A percentile compares a stretch with the other conserved stretches of the same genome.
phyloP scores from a whole-genome alignment of 129 eudicot genomes.

The Tagetes erecta region DNA sequence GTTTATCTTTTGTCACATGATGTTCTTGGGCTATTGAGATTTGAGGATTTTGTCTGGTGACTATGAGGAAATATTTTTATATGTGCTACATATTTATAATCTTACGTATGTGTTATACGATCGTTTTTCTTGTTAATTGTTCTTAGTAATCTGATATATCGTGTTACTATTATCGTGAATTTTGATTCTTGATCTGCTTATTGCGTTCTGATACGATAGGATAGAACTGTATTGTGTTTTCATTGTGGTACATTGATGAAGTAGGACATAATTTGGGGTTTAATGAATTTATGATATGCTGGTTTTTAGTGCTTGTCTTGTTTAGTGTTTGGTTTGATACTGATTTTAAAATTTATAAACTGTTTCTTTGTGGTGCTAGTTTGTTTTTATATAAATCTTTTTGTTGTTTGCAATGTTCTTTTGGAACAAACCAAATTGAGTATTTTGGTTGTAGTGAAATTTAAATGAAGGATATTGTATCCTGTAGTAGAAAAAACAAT shows the following conservation, averaged over 20 bases:
- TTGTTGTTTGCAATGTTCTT: conserved; percentile 20
- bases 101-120: neutral
- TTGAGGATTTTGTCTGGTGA: conserved; percentile 13
- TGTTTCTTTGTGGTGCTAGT: conserved; percentile 9
- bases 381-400: conserved; percentile 14
- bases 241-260: conserved; percentile 4
- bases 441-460: conserved; percentile 1
- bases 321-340: conserved; percentile 6
- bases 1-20: conserved; percentile 9
- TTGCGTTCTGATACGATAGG: neutral
- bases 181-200: conserved; percentile 11
- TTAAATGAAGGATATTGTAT: conserved; percentile 14
- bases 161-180: neutral
- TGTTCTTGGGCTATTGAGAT: conserved; percentile 27
- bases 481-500: neutral
- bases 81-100: conserved; percentile 25
- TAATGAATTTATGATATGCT: neutral
- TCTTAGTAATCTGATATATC: neutral
- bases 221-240: neutral
- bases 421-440: conserved; percentile 22
- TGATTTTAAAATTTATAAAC: neutral
- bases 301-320: conserved; percentile 16
- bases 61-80: conserved; percentile 25
- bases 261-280: neutral
- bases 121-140: conserved; percentile 9